Base-by-base conservation (phyloP, 345 rosid genomes). In the Nephelium lappaceum region DNA sequence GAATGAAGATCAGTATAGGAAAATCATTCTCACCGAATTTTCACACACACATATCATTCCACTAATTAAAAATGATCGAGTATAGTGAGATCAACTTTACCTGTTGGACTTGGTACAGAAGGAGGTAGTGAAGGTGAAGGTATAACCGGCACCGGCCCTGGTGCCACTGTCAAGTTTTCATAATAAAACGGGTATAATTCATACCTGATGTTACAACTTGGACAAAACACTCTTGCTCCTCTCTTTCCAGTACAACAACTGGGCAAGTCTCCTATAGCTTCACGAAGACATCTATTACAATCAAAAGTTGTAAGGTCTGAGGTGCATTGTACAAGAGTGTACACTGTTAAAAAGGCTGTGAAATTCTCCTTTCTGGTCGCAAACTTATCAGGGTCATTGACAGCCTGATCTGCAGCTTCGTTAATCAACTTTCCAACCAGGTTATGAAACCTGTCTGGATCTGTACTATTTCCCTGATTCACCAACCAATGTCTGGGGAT, bases 141-240 rank as follows among this genome's bases (percentile, higher is more conserved):
- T 27, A 27, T 27, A 27, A 27, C 31, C 31, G 31, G 31, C 31
- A 27, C 31, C 31, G 31, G 31, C 31, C 39, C 3, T 5, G 41
- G 70, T 38, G 47, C 0, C 6, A 16, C 11, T 10, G 51, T 7
- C 27, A 1, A 15, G 3, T 49, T 67, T 23, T 16, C 49, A 18
- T 15, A 68, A 23, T 77, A 87, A 67, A 86, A 85, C 0, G 38
- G 38, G 68, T 80, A 79, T 0, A 23, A 1, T 49, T 86, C 89
- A 61, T 42, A 88, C 66, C 85, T 57, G 51, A 83, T n/a, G 14
- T 57, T 67, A 72, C 91, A 90, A 63, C 84, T 84, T 0, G 89
- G 90, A n/a, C 0, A 3, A 64, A 84, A 42, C 10, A 79, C 63
- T 60, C 79, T 76, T 62, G 81, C 84, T 9, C 86, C 87, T 4